A percentile compares a stretch with the other conserved stretches of the same genome.
These are phyloP conservation scores for Niebla homalea DNA, from an alignment of 495 filamentous ascomycete genomes.

Conservation along the genomic window DNA sequence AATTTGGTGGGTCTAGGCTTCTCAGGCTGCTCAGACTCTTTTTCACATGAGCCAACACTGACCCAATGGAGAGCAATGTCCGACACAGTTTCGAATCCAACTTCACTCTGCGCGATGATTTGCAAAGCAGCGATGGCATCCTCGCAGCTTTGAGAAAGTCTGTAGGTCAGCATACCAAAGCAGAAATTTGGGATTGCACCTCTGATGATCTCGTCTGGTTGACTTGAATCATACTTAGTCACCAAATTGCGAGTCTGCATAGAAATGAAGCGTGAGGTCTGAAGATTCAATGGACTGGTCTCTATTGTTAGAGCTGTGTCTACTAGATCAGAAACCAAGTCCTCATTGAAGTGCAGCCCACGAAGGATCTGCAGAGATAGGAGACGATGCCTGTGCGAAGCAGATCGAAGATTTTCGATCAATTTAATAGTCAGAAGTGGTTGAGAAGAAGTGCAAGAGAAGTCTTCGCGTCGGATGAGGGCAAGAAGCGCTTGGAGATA, in stretches of 20 bases:
- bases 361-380: conserved; percentile 55
- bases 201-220: conserved; percentile 48
- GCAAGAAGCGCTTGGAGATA: conserved; percentile 54
- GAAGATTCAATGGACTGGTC: conserved; percentile 57
- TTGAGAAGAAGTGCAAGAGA: conserved; percentile 18
- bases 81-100: conserved; percentile 60
- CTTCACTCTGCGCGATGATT: conserved; percentile 53
- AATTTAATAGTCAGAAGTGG: conserved; percentile 44
- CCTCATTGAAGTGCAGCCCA: conserved; percentile 23
- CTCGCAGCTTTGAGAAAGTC: conserved; percentile 71
- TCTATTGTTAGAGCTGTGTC: conserved; percentile 54
- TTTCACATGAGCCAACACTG: conserved; percentile 38
- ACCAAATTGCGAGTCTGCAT: conserved; percentile 76
- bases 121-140: conserved; percentile 64
- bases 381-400: conserved; percentile 57
- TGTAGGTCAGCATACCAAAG: conserved; percentile 80
- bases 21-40: conserved; percentile 15
- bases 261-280: conserved; percentile 58
- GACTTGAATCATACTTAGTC: conserved; percentile 40
- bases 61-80: conserved; percentile 72
- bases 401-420: conserved; percentile 54
- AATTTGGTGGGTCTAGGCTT: not conserved
- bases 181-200: conserved; percentile 65
- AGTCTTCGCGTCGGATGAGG: conserved; percentile 40
- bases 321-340: conserved; percentile 30